Percentiles rank a stretch among this genome's conserved stretches.
Evolutionary conservation across 208 protist genomes (phyloP).

Genomic region (Endotrypanum monterogeii): DNA sequence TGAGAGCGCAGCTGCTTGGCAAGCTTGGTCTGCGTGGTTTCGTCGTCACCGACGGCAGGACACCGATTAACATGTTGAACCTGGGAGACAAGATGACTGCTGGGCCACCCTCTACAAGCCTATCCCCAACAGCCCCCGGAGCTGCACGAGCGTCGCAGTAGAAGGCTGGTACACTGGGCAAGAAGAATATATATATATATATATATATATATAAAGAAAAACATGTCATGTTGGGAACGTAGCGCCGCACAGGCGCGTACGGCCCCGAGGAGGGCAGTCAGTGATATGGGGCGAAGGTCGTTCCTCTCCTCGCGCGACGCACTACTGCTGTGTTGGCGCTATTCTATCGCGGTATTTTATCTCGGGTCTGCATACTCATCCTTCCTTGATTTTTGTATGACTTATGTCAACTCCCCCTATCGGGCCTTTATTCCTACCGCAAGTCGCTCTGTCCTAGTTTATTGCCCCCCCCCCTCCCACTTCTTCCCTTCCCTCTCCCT

Average conservation of each 20-base stretch:
- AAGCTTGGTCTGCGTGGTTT: conserved; percentile 84
- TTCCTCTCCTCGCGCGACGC: background rate
- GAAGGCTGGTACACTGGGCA: background rate
- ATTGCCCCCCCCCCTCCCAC: background rate
- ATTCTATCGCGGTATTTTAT: background rate
- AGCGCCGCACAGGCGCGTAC: background rate
- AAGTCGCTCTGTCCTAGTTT: background rate
- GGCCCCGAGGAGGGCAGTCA: background rate
- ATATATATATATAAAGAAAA: too few species aligned
- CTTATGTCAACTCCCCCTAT: too few species aligned
- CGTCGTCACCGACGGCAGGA: conserved; percentile 81
- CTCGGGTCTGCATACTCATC: background rate
- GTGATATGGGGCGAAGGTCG: background rate
- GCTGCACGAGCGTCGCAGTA: background rate
- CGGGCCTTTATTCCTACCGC: background rate
- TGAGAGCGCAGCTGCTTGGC: conserved; percentile 72
- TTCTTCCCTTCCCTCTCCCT: background rate
- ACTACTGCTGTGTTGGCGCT: background rate
- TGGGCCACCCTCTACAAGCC: background rate
- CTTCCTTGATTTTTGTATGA: background rate
- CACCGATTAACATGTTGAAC: conserved; percentile 89
- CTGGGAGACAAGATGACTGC: conserved; percentile 55
- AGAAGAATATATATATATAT: too few species aligned
- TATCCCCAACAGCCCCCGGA: background rate
- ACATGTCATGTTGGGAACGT: background rate